Base-by-base conservation (phyloP, 257 asterid genomes). In the Paulownia fortunei region DNA sequence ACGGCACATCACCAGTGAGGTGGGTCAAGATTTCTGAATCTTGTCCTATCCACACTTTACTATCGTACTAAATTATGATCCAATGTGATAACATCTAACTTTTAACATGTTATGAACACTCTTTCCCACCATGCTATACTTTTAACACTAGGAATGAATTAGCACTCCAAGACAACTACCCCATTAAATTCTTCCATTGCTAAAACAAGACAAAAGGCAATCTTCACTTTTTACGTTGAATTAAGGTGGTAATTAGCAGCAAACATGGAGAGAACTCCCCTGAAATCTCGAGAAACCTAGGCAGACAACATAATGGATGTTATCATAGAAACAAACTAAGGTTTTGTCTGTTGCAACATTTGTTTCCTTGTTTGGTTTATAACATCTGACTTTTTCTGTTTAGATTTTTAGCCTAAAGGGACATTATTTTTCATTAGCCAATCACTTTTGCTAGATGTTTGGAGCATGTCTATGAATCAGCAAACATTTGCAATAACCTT, bases 391-490 rank as follows among this genome's bases (percentile, higher is more conserved):
- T 2, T 27, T 61, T 61, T 13, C 0, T 26, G 41, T 30, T 61
- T 30, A 9, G 8, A 4, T 1, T 5, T 56, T 27, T 10, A n/a
- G 61, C 27, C 66, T 2, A 8, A 24, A 12, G 19, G 19, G 37
- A 60, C 8, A 30, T 2, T 2, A 60, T 3, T 9, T 66, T 19
- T 6, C 26, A 39, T 41, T 8, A n/a, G 52, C 69, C 41, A 1
- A 34, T 3, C 16, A 5, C 8, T 32, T 60, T 49, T 47, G 39
- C 63, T 55, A 10, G 41, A 67, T 26, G 63, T 58, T 46, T 77
- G 76, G 81, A 67, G 78, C 46, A 13, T 69, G 82, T 71, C 73
- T n/a, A 10, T 24, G 5, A 18, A 49, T 51, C 78, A 47, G 59
- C 24, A 26, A 64, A 62, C 73, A 42, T 24, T 68, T 58, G 62